Evolutionary conservation across 2,329 filamentous ascomycete genomes (phyloP), one percentile per base, ranked within the genome.

Genomic region (Colletotrichum truncatum): DNA sequence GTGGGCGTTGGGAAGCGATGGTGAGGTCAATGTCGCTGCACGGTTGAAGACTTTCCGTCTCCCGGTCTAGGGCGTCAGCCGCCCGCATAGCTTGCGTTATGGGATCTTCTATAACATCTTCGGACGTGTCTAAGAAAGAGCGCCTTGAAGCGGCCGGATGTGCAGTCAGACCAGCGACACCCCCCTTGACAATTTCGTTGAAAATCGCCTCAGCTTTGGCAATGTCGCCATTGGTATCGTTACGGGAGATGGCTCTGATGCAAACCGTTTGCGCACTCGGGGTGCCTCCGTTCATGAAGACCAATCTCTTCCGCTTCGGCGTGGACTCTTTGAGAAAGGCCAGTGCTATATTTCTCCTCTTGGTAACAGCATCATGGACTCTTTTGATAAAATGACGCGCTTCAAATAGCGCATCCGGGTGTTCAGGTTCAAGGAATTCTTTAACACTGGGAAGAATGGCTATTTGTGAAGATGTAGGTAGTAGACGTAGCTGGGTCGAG

Each of bases 251-350:
- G 28, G 79, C 77, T 34, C 78, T 76, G 59, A 90, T 81, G 70
- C 87, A 90, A 23, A 83, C 76, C 6, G 82, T 75, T 56, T 85
- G 83, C 1, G 87, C 87, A 59, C 82, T 80, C 9, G 84, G 79
- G 3, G 85, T 86, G 9, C 88, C 87, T 3, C 88, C 88, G 55
- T 88, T 83, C 74, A 88, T 77, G 68, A 91, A 89, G 7, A 89
- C 87, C 4, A 90, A 73, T 61, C 83, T 82, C 68, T 84, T 87
- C 63, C 81, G 81, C 54, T 75, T 74, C 9, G 77, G 72, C 1
- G 80, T 81, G 6, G 84, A 81, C 9, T 77, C 77, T 39, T 76
- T 73, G 23, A 90, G 73, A 69, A 90, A 91, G 2, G 77, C 72
- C 28, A 78, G 74, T 7, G 87, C 88, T 43, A 77, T 77, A 55